These are phyloP conservation scores for Delitschia confertaspora DNA, from an alignment of 495 filamentous ascomycete genomes.

Conservation along the genomic window DNA sequence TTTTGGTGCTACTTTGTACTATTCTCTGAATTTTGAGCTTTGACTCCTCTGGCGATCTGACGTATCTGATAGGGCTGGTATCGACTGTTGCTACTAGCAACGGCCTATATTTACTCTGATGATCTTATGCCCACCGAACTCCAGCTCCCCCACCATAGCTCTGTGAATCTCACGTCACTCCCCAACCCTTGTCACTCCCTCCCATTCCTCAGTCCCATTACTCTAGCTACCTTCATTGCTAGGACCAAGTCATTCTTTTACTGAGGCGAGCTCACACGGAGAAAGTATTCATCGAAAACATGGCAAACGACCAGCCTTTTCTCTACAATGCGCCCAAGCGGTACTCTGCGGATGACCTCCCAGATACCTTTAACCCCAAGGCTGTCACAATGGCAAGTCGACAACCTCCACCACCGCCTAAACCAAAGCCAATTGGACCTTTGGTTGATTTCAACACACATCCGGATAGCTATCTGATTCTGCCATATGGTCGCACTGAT, in stretches of 20 bases:
- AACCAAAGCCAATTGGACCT: conserved; percentile 60
- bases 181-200: conserved; percentile 12
- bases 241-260: too few relatives aligned
- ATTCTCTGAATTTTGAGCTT: too few relatives aligned
- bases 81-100: conserved; percentile 25
- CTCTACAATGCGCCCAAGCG: conserved; percentile 56
- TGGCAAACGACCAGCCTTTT: conserved; percentile 51
- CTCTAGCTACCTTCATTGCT: conserved; percentile 14
- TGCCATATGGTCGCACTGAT: conserved; percentile 44
- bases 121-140: conserved; percentile 12
- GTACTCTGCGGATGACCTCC: conserved; percentile 43
- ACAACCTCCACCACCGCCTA: conserved; percentile 44
- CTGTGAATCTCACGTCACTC: too few relatives aligned
- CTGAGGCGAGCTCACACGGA: too few relatives aligned
- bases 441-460: conserved; percentile 70
- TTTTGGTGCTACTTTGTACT: too few relatives aligned
- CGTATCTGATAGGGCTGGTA: too few relatives aligned
- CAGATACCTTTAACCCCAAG: conserved; percentile 70
- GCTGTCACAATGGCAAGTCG: conserved; percentile 67
- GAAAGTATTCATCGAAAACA: too few relatives aligned
- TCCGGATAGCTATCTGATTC: conserved; percentile 54
- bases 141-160: background rate
- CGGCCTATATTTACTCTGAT: conserved; percentile 6
- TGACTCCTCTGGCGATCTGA: too few relatives aligned
- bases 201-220: conserved; percentile 21